Base-by-base conservation (phyloP, 805 yeast species). In the Metschnikowia shivogae region DNA sequence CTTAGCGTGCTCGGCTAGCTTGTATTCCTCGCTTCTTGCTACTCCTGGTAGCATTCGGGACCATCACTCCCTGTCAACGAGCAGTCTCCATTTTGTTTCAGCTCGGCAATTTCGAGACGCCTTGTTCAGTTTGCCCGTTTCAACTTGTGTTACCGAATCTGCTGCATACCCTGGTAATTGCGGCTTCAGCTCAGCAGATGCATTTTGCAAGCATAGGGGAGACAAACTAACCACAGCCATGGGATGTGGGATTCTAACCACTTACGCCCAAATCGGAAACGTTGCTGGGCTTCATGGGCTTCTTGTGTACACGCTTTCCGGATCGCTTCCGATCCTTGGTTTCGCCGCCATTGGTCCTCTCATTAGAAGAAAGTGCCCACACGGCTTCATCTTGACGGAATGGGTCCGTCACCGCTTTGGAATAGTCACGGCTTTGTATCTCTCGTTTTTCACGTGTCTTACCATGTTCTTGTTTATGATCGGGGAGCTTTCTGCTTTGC, bases 391-490 rank as follows among this genome's bases (percentile, higher is more conserved):
- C 24, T 68, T 90, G 54, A 89, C 96, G 4, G 96, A 90, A 61
- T 90, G 97, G 97, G 92, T 88, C n/a, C 78, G 87, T 59, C 79
- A 78, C 38, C 72, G 97, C 54, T 90, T 76, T 61, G 97, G 97
- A 2, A 60, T 73, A 5, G 65, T 83, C 12, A 74, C 95, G 3
- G 85, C 88, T 0, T 67, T 88, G 53, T 86, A 88, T 55, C 65
- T 90, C 37, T 83, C 95, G 11, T 81, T 80, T 37, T 87, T 89
- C 63, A 88, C 97, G 1, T 77, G 90, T 43, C 73, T 90, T 52
- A 89, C 96, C 7, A 77, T 90, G 76, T 88, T 82, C 59, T 72
- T 90, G 54, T 89, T 83, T 62, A 84, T 89, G 89, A 84, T 89
- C 40, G 85, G 90, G 22, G 97, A 90, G 63, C 70, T 90, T 47